Base-by-base conservation (phyloP, 352 stramenopile genomes). In the Phytophthora meadii region DNA sequence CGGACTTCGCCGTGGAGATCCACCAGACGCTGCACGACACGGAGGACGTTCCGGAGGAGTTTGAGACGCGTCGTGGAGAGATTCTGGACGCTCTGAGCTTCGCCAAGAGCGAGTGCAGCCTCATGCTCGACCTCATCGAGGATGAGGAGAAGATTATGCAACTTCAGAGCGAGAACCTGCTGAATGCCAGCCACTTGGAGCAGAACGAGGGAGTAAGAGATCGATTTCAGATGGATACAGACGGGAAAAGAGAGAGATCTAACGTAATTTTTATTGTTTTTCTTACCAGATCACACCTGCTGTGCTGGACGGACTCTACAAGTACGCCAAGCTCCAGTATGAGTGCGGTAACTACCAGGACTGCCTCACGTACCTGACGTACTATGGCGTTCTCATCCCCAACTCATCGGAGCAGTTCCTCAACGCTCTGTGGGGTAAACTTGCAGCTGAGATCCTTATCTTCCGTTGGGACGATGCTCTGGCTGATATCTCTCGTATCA, bases 1-100 rank as follows among this genome's bases (percentile, higher is more conserved):
- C 97, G 15, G 96, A 99, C 77, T 98, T 98, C 62, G 96, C 95
- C 19, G 95, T 98, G 58, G 96, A 99, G 78, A 98, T 98, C 72
- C 92, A 98, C 78, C 88, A 97, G 64, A 93, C 85, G 65, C 70
- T 98, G 28, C 85, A 98, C 74, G 81, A 87, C 49, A 87, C 88
- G 39, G 73, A 84, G 27, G 84, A 93, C 27, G 78, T 88, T 37
- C 87, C 87, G 0, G 76, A 81, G 27, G 82, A 95, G 71, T 92
- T 98, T 61, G 90, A 98, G 52, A 79, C 89, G 37, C 79, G 84
- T 57, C 83, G 84, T 27, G 76, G 87, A 15, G 74, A 81, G 50
- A 94, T 94, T 59, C 58, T 94, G 30, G 88, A 95, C 58, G 71
- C 74, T 51, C 66, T 94, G 19, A 92, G 77, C 74, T 87, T 77